Evolutionary conservation across 345 rosid species (phyloP).

Genomic region (Syzygium grande): DNA sequence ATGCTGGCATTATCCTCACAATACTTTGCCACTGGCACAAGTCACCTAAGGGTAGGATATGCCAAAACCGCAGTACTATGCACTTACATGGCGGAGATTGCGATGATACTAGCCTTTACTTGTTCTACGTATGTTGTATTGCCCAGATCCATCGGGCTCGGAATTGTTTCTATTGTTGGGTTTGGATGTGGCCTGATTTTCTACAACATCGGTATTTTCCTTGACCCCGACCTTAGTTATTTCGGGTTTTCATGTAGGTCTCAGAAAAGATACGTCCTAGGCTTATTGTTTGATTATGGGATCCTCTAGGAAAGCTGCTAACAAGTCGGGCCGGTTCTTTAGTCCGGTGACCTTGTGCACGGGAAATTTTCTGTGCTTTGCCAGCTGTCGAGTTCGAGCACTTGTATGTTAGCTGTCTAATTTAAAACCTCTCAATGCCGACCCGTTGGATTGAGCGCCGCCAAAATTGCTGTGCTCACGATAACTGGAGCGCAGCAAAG

Average conservation of each 20-base stretch:
- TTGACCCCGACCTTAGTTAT: not conserved
- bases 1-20: not conserved
- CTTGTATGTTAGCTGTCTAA: not conserved
- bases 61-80: fast-evolving
- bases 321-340: not conserved
- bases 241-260: not conserved
- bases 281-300: not conserved
- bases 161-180: too few relatives aligned
- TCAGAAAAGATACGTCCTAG: not conserved
- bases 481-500: not conserved
- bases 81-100: too few relatives aligned
- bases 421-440: not conserved
- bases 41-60: too few relatives aligned
- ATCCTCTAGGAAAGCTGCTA: not conserved
- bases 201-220: not conserved
- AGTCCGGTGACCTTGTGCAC: not conserved
- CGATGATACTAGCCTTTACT: too few relatives aligned
- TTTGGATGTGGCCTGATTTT: too few relatives aligned
- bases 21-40: too few relatives aligned
- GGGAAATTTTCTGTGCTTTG: not conserved
- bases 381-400: not conserved
- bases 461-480: not conserved
- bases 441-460: not conserved
- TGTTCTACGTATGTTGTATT: too few relatives aligned
- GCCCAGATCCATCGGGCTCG: too few relatives aligned